Base-by-base conservation (phyloP, 192 early-diverging fungal genomes). In the Entomortierella lignicola region DNA sequence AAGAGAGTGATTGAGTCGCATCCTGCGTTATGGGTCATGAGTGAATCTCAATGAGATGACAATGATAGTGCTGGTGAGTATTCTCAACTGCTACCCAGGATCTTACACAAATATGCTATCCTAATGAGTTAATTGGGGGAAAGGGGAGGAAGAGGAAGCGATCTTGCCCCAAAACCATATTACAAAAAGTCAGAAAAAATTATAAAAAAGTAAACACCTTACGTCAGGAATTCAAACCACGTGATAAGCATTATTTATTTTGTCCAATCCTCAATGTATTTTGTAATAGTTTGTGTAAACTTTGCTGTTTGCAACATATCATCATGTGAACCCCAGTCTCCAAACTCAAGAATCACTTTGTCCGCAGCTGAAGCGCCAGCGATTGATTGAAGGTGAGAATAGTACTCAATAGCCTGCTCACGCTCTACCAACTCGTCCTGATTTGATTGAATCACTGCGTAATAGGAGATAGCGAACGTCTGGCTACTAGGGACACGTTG, bases 361-460 rank as follows among this genome's bases (percentile, higher is more conserved):
- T 64, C 58, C 15, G 44, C 20, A 20, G 25, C 27, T 8, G n/a
- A 20, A 31, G 61, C 21, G 37, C 42, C 56, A 5, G 67, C 82
- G 56, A 63, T 25, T 1, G 71, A 37, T 47, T 66, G 54, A 17
- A 91, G 53, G 56, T 83, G 44, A 12, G 70, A 32, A 48, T 52
- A 61, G 69, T 81, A 91, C 21, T 81, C 60, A 29, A 80, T 31
- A 0, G 92, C 57, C 63, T 93, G 94, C 6, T 61, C 82, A 0
- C 87, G 21, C 42, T 86, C 87, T 7, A 96, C 81, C 27, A 96
- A 81, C 68, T 91, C 90, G 63, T 97, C 94, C 7, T 87, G 81
- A 11, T 70, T 61, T 55, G 88, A 90, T 52, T 95, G 90, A 32
- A 94, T 77, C 13, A 97, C 66, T 25, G 92, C 84, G 63, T 87